Conservation (phyloP, 192 early-diverging fungal genomes). For the Chytriomyces sp. region DNA sequence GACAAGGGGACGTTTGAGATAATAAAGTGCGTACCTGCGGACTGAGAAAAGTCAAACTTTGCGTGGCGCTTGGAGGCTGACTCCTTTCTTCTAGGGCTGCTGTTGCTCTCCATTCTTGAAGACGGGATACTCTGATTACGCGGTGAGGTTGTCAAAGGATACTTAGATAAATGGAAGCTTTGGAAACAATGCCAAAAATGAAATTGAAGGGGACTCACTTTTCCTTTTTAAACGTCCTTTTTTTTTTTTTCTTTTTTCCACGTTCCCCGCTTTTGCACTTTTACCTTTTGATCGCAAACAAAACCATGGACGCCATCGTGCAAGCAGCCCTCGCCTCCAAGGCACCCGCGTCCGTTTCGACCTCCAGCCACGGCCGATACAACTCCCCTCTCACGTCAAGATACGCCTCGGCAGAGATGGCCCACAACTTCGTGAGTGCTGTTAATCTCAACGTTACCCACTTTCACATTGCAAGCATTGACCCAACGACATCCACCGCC, state of each 20-base stretch:
- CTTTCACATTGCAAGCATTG: not conserved
- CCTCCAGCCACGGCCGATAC: constrained; percentile 76
- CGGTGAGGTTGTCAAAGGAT: not conserved
- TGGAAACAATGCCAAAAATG: not conserved
- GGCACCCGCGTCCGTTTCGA: constrained; percentile 43
- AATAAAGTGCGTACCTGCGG: constrained; percentile 3
- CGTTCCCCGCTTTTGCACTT: not conserved
- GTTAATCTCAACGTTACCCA: not conserved
- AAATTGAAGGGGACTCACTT: not conserved
- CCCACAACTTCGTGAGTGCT: constrained; percentile 79
- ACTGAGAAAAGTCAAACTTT: constrained; percentile 35
- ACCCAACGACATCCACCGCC: too few species aligned
- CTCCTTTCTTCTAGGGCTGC: not conserved
- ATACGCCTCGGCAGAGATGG: constrained; percentile 97
- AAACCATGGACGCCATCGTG: constrained; percentile 27
- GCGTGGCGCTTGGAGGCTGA: not conserved
- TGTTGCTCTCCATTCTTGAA: not conserved
- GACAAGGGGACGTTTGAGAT: not conserved
- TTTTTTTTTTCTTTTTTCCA: not conserved
- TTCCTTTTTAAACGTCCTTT: not conserved
- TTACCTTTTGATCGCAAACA: not conserved
- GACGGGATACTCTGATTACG: not conserved
- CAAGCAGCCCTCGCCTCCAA: constrained; percentile 26
- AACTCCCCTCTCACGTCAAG: constrained; percentile 94
- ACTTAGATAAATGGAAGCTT: not conserved